A percentile compares a stretch with the other conserved stretches of the same genome.
phyloP scores from a whole-genome alignment of 2,329 filamentous ascomycete species.

The Chaetomiaceae sp. region DNA sequence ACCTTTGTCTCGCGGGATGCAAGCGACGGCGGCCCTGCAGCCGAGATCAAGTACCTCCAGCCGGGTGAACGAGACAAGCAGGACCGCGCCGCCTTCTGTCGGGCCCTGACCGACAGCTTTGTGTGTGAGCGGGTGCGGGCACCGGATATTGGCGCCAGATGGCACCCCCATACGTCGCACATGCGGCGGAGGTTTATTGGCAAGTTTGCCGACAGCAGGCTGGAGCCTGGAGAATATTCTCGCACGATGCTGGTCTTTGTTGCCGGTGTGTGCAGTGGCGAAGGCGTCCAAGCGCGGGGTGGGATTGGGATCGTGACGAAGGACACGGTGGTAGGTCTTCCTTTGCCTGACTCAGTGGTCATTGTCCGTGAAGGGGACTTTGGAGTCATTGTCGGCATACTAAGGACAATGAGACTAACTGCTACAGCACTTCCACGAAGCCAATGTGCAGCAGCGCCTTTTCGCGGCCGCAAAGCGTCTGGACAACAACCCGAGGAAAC shows the following conservation, averaged over 20 bases:
- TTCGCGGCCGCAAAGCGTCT: background rate
- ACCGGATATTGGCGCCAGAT: background rate
- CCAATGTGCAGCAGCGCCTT: background rate
- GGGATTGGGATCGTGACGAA: constrained; percentile 1
- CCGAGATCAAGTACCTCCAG: background rate
- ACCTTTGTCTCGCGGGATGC: background rate
- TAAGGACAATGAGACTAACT: too few species aligned
- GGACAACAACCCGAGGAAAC: too few species aligned
- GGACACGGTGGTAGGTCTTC: background rate
- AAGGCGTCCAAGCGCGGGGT: background rate
- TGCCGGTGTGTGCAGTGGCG: background rate
- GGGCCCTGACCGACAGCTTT: background rate
- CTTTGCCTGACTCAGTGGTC: too few species aligned
- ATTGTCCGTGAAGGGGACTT: too few species aligned
- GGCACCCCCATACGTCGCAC: background rate
- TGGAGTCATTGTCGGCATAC: too few species aligned
- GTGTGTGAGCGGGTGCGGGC: background rate
- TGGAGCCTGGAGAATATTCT: background rate
- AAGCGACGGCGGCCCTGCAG: background rate
- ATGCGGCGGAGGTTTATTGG: constrained; percentile 1
- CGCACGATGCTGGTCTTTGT: background rate
- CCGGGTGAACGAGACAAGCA: background rate
- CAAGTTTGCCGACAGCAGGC: background rate
- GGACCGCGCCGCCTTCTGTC: background rate
- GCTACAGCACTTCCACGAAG: background rate